These are phyloP conservation scores for Moniliophthora roreri DNA, from an alignment of 1,284 basidiomycete genomes.

Conservation along the genomic window DNA sequence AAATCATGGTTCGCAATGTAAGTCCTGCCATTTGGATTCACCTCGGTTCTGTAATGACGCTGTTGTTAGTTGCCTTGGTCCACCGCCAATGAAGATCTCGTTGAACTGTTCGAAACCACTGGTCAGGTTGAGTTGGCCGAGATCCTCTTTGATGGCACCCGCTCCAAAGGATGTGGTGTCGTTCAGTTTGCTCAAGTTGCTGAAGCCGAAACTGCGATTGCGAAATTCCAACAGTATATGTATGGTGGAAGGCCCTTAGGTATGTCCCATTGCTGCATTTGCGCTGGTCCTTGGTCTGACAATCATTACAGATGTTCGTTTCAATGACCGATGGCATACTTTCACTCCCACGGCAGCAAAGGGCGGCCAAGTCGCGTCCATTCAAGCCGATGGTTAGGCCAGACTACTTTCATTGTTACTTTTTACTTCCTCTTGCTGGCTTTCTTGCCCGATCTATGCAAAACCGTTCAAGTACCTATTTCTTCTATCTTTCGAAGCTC, in stretches of 20 bases:
- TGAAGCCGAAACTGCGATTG: slow-evolving; percentile 94
- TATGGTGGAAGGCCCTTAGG: slow-evolving; percentile 88
- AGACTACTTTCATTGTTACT: neutral
- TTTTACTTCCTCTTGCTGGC: no score
- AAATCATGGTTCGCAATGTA: slow-evolving; percentile 97
- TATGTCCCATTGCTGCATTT: slow-evolving; percentile 33
- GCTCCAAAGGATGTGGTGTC: slow-evolving; percentile 92
- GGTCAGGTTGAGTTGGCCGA: slow-evolving; percentile 94
- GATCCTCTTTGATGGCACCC: slow-evolving; percentile 87
- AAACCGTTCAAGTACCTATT: no score
- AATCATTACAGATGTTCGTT: slow-evolving; percentile 70
- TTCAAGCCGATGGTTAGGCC: slow-evolving; percentile 44
- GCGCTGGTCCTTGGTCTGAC: slow-evolving; percentile 5
- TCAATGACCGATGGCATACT: slow-evolving; percentile 91
- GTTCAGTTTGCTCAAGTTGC: slow-evolving; percentile 89
- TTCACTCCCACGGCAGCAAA: slow-evolving; percentile 84
- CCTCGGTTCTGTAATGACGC: neutral
- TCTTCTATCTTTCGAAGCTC: no score
- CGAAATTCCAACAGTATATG: slow-evolving; percentile 90
- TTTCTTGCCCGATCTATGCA: no score
- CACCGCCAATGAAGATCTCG: slow-evolving; percentile 97
- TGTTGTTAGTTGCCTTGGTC: slow-evolving; percentile 89
- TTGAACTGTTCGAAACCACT: slow-evolving; percentile 97
- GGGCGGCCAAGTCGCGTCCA: slow-evolving; percentile 69
- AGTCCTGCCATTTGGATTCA: slow-evolving; percentile 34